Evolutionary conservation across 2,329 filamentous ascomycete genomes (phyloP), one percentile per base, ranked within the genome.

Genomic region (Clarireedia homoeocarpa): DNA sequence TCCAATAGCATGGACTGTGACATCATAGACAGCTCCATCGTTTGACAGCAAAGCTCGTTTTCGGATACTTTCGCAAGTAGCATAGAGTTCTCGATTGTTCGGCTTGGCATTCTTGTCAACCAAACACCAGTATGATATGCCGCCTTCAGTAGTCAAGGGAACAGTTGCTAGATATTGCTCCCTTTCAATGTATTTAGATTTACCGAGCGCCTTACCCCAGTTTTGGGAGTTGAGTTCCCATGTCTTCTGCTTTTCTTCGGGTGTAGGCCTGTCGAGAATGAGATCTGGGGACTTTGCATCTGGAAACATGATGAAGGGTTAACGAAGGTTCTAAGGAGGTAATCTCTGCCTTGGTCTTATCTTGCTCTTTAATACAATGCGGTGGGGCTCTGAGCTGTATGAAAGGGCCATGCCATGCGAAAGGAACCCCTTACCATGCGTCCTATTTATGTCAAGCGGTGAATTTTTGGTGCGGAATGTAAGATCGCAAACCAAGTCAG

Each of bases 1-100:
- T 14, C 84, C 88, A 56, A 95, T 80, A 5, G 87, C 90, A 71
- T 95, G 85, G 15, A 82, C 81, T 9, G 83, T 73, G 2, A 78
- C 81, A 47, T 89, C 82, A 55, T 74, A 69, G 15, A 78, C 70
- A 46, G 67, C 63, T 39, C 62, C 61, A 46, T 71, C 71, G 5
- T 71, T 66, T 0, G 74, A 71, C 38, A 79, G 71, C 3, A 85
- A 65, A 5, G 80, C 79, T 30, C 74, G 74, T 70, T 87, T 87
- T 58, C 77, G 77, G 52, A 85, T 74, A 9, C 80, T 79, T 70
- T 88, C 85, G 67, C 83, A 86, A 27, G 79, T 81, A 3, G 82
- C 81, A 23, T 86, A 75, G 27, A 88, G 73, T 4, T 76, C 79
- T 26, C 81, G 76, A 17, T 71, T 62, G 26, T 74, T 68, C 0